A percentile compares a stretch with the other conserved stretches of the same genome.
Evolutionary conservation across 2,329 filamentous ascomycete species (phyloP).

Genomic region (Cercospora beticola): DNA sequence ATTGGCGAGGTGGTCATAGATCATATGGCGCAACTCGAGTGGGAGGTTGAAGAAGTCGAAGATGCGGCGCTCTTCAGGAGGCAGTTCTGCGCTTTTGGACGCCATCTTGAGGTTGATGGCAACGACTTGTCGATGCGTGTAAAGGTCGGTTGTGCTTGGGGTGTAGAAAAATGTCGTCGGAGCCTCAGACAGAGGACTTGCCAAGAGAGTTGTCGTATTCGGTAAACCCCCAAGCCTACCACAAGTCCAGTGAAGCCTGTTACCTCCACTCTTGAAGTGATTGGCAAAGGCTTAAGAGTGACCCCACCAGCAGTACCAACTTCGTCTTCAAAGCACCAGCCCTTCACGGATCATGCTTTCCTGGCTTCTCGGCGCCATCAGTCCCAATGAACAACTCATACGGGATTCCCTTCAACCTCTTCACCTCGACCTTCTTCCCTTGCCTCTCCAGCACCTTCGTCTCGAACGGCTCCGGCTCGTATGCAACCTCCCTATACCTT

Average conservation of each 20-base stretch:
- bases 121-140: not conserved
- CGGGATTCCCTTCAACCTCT: not conserved
- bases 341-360: not conserved
- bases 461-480: constrained; percentile 16
- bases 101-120: not conserved
- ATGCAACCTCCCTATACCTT: constrained; percentile 23
- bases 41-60: not conserved
- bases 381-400: constrained; percentile 11
- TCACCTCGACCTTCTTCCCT: constrained; percentile 2
- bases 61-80: not conserved
- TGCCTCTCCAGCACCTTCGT: not conserved
- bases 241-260: not conserved
- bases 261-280: not conserved
- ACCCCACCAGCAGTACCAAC: not conserved
- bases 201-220: not conserved
- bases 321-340: not conserved
- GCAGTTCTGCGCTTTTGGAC: not conserved
- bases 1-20: not conserved
- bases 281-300: not conserved
- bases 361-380: constrained; percentile 1
- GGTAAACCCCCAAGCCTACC: not conserved
- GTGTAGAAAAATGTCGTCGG: not conserved
- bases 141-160: not conserved
- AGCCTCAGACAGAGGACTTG: not conserved
- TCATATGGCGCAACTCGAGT: not conserved